Evolutionary conservation across 495 filamentous ascomycete species (phyloP).

Genomic region (Bryoglossum gracile): DNA sequence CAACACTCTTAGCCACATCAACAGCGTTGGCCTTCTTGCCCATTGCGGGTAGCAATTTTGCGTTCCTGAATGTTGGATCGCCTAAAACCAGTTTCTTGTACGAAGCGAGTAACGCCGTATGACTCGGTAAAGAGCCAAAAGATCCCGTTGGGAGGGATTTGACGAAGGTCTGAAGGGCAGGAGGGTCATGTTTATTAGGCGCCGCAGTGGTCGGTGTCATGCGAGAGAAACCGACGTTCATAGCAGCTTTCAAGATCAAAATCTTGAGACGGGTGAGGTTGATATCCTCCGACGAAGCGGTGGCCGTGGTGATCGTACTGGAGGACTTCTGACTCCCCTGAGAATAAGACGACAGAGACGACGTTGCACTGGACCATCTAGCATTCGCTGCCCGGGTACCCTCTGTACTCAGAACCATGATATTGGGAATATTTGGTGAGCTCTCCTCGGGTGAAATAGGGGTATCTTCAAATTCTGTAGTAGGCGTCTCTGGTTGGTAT

Average conservation of each 20-base stretch:
- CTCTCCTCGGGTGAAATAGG: slow-evolving; percentile 68
- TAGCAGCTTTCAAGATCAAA: slow-evolving; percentile 73
- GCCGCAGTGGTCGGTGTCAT: slow-evolving; percentile 31
- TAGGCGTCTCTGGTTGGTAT: slow-evolving; percentile 71
- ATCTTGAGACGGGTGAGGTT: slow-evolving; percentile 67
- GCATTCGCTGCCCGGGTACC: slow-evolving; percentile 35
- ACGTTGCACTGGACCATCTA: slow-evolving; percentile 69
- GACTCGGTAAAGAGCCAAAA: slow-evolving; percentile 66
- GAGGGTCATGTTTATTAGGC: slow-evolving; percentile 27
- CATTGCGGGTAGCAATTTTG: slow-evolving; percentile 44
- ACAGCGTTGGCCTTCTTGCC: slow-evolving; percentile 53
- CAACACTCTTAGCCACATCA: slow-evolving; percentile 69
- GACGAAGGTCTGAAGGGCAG: slow-evolving; percentile 59
- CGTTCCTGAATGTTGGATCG: slow-evolving; percentile 56
- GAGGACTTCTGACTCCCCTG: slow-evolving; percentile 63
- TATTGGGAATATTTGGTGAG: slow-evolving; percentile 67
- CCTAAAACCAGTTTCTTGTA: slow-evolving; percentile 70
- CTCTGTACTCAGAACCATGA: slow-evolving; percentile 72
- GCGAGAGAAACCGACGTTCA: slow-evolving; percentile 64
- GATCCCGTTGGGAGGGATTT: slow-evolving; percentile 67
- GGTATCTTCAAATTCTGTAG: slow-evolving; percentile 87
- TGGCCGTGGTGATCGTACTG: slow-evolving; percentile 67
- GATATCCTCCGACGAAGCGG: slow-evolving; percentile 56
- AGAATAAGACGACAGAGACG: slow-evolving; percentile 65
- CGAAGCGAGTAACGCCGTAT: slow-evolving; percentile 60